Conservation (phyloP, 2,329 filamentous ascomycete species). For the Epichloe uncinata region DNA sequence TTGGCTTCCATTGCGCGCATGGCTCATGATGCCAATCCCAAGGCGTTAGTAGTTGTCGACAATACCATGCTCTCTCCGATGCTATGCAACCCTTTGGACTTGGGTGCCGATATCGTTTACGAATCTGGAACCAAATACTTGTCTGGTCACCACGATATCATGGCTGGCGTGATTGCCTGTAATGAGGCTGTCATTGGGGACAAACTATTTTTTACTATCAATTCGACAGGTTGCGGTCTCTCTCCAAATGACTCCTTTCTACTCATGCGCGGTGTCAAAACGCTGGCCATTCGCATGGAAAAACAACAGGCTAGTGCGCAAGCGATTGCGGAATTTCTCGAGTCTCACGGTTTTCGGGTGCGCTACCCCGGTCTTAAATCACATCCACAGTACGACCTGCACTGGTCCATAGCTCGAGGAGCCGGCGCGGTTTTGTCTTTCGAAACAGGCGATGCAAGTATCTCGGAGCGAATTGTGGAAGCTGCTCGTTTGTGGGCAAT, state of each 20-base stretch:
- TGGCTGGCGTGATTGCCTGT: slow-evolving; percentile 91
- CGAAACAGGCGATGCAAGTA: slow-evolving; percentile 73
- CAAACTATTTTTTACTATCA: slow-evolving; percentile 94
- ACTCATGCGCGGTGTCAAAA: slow-evolving; percentile 91
- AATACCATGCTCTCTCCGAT: slow-evolving; percentile 98
- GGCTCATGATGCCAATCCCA: slow-evolving; percentile 64
- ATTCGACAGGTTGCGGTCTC: slow-evolving; percentile 85
- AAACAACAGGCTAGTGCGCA: slow-evolving; percentile 93
- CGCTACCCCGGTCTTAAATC: slow-evolving; percentile 89
- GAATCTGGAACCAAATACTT: slow-evolving; percentile 97
- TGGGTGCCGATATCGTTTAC: slow-evolving; percentile 92
- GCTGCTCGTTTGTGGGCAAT: slow-evolving; percentile 86
- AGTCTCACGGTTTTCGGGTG: slow-evolving; percentile 82
- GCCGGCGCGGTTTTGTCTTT: slow-evolving; percentile 92
- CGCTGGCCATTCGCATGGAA: slow-evolving; percentile 93
- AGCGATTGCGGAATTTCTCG: slow-evolving; percentile 82
- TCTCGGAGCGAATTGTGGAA: slow-evolving; percentile 91
- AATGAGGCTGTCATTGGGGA: slow-evolving; percentile 75
- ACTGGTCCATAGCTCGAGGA: slow-evolving; percentile 90
- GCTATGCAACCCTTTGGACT: slow-evolving; percentile 86
- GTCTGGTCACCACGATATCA: slow-evolving; percentile 95
- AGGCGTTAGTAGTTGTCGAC: slow-evolving; percentile 79
- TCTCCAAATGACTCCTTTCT: slow-evolving; percentile 94
- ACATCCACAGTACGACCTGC: slow-evolving; percentile 91
- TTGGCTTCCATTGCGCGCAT: slow-evolving; percentile 65